Evolutionary conservation across 2,329 filamentous ascomycete genomes (phyloP).

Genomic region (Magnaporthiopsis rhizophila): DNA sequence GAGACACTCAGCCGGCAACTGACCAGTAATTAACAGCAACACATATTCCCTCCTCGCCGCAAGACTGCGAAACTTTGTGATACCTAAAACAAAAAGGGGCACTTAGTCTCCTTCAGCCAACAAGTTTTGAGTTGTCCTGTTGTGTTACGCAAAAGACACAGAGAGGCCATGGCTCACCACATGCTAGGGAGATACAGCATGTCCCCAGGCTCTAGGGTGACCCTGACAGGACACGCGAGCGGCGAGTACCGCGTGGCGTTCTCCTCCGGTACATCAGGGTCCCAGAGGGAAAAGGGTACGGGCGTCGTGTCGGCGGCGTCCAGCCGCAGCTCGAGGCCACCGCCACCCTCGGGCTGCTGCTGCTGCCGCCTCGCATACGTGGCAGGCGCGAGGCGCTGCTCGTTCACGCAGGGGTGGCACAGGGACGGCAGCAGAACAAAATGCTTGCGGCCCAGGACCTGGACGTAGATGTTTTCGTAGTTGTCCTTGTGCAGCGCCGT

Average conservation of each 20-base stretch:
- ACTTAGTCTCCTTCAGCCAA: not conserved
- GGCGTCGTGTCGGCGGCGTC: conserved; percentile 21
- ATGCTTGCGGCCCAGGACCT: conserved; percentile 64
- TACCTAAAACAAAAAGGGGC: conserved; percentile 38
- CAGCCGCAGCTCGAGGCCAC: conserved; percentile 19
- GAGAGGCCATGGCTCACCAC: conserved; percentile 45
- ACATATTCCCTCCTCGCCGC: conserved; percentile 60
- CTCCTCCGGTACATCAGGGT: conserved; percentile 51
- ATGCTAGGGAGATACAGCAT: conserved; percentile 76
- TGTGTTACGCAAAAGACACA: not conserved
- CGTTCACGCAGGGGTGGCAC: conserved; percentile 61
- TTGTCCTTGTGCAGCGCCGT: conserved; percentile 76
- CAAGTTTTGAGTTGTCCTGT: not conserved
- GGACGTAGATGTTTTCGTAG: conserved; percentile 80
- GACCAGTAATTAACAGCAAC: conserved; percentile 78
- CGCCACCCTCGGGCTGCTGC: conserved; percentile 15
- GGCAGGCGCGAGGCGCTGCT: conserved; percentile 47
- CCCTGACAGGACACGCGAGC: conserved; percentile 52
- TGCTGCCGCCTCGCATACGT: conserved; percentile 42
- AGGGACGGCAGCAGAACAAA: conserved; percentile 68
- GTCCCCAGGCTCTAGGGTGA: conserved; percentile 64
- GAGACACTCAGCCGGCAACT: no score
- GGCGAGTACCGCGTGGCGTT: conserved; percentile 50
- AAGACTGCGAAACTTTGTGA: conserved; percentile 72
- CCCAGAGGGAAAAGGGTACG: conserved; percentile 67